Evolutionary conservation across 768 basidiomycete genomes (phyloP), one percentile per base, ranked within the genome.

Genomic region (Wakefieldia striispora): DNA sequence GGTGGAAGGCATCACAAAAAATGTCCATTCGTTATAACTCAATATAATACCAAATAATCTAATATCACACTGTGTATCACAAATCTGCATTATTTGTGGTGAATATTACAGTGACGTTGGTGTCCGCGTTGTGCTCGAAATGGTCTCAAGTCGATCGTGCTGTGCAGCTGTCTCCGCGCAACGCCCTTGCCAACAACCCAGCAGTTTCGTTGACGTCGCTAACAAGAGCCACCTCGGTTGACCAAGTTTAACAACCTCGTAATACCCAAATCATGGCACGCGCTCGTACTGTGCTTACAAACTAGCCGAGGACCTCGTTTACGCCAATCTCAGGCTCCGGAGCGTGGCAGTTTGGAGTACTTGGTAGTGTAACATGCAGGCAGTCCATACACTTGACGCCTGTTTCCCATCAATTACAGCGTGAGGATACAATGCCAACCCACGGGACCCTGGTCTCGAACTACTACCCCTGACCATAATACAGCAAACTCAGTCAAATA

Each of bases 401-500:
- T 27, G 47, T 16, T 45, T 43, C 48, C 41, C 55, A 58, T 58
- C 40, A 46, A 54, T 45, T 33, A 45, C 43, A 53, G 11, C 39
- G 42, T 13, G 44, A 51, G 45, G 53, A 34, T 8, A 26, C 35
- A 24, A 47, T 23, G 5, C 19, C 19, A 20, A 43, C 44, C 24
- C 50, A 34, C 49, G 27, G 26, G 26, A 8, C 26, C 5, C 29
- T 13, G 29, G 23, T 23, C 23, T 23, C 23, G 23, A 23, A 6
- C 23, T 23, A 3, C 23, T 6, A 23, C 23, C 7, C 46, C 41
- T 29, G 29, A 29, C 29, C 29, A 12, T 29, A 29, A 29, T 29
- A 29, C 29, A 3, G 12, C 29, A 29, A 39, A n/a, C 60, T 64
- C 72, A 78, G 20, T 64, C 62, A 63, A 91, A 91, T 40, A 82